phyloP scores from a whole-genome alignment of 306 rosid species.

The Spatholobus suberectus region DNA sequence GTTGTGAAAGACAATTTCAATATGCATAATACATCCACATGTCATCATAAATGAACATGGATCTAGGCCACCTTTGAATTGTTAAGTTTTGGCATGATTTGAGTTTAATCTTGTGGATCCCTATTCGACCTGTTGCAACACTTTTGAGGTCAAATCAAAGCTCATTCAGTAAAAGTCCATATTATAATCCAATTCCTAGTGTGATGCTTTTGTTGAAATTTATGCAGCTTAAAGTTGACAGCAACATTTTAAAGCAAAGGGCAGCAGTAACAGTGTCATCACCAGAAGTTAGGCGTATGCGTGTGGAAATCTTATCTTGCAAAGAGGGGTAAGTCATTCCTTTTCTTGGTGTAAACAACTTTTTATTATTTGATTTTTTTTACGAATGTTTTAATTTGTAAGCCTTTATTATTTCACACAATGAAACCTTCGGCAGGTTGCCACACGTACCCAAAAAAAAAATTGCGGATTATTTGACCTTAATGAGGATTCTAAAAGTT shows the following conservation, averaged over 20 bases:
- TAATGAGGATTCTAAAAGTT: neutral
- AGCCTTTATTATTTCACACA: conserved; percentile 2
- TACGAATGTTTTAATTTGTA: neutral
- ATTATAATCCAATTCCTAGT: neutral
- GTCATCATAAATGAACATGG: neutral
- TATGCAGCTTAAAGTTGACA: conserved; percentile 31
- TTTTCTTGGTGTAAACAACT: conserved; percentile 3
- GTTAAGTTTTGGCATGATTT: neutral
- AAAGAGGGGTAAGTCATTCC: conserved; percentile 2
- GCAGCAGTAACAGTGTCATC: neutral
- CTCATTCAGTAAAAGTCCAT: neutral
- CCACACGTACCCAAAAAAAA: neutral
- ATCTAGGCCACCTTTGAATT: conserved; percentile 15
- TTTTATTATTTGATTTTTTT: neutral
- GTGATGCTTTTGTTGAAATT: conserved; percentile 14
- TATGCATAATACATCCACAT: neutral
- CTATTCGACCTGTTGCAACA: neutral
- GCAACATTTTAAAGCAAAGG: conserved; percentile 1
- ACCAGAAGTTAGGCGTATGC: conserved; percentile 18
- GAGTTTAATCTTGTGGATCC: conserved; percentile 9
- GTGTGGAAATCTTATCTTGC: conserved; percentile 35
- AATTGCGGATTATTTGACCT: neutral
- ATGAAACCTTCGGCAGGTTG: conserved; percentile 36
- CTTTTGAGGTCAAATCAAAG: conserved; percentile 34
- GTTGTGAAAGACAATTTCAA: neutral